Evolutionary conservation across 2,329 filamentous ascomycete genomes (phyloP).

Genomic region (Cyclaneusma minus): DNA sequence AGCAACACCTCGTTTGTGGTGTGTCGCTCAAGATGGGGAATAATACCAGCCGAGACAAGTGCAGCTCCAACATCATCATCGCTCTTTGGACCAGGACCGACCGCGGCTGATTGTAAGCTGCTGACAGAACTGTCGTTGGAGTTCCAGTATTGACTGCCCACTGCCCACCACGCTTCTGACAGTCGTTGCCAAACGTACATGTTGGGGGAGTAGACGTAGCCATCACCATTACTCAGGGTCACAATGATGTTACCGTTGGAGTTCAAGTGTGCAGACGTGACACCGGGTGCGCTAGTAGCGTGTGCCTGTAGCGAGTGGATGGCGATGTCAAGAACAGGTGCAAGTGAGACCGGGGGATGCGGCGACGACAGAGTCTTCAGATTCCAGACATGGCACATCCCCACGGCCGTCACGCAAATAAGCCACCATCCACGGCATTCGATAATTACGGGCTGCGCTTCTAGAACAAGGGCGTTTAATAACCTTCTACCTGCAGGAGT

Average conservation of each 20-base stretch:
- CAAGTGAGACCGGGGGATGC: conserved; percentile 80
- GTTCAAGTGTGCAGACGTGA: conserved; percentile 86
- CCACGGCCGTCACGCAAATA: conserved; percentile 74
- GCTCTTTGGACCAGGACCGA: conserved; percentile 36
- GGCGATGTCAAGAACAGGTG: conserved; percentile 77
- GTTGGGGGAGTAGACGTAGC: conserved; percentile 71
- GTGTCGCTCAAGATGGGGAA: conserved; percentile 83
- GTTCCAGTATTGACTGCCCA: conserved; percentile 98
- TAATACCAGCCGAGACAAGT: conserved; percentile 74
- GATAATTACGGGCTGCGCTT: conserved; percentile 86
- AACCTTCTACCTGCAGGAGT: conserved; percentile 79
- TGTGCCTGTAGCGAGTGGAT: conserved; percentile 65
- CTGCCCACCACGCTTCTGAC: conserved; percentile 97
- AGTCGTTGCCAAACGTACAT: conserved; percentile 90
- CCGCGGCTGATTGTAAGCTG: conserved; percentile 57
- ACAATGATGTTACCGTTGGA: conserved; percentile 73
- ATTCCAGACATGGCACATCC: conserved; percentile 89
- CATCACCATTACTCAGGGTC: conserved; percentile 89
- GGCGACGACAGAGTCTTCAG: conserved; percentile 67
- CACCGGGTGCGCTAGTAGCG: conserved; percentile 59
- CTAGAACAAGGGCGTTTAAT: conserved; percentile 70
- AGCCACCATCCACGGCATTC: conserved; percentile 85
- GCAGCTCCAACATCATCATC: conserved; percentile 32
- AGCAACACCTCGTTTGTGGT: conserved; percentile 87
- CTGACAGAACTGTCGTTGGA: conserved; percentile 83